Conservation (phyloP, 1,139 yeast species). For the Hansenula sp. region DNA sequence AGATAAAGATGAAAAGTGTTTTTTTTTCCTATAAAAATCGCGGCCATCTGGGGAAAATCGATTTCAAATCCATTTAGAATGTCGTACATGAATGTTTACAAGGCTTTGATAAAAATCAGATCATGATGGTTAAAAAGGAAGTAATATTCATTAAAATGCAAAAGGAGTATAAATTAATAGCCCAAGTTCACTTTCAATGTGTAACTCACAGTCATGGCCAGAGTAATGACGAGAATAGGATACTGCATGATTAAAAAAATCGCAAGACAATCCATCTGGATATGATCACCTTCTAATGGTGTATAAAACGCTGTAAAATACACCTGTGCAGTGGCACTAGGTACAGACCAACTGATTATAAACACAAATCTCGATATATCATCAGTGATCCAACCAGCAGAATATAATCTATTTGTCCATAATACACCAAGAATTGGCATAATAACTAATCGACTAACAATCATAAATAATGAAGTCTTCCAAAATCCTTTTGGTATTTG, state of each 20-base stretch:
- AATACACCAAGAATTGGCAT: conserved; percentile 61
- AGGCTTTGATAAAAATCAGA: no score
- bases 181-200: conserved; percentile 33
- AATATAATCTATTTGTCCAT: conserved; percentile 45
- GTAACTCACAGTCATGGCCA: conserved; percentile 66
- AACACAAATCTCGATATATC: conserved; percentile 62
- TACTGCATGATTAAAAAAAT: conserved; percentile 60
- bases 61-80: no score
- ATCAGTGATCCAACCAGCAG: conserved; percentile 43
- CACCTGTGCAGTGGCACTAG: conserved; percentile 69
- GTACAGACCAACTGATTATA: conserved; percentile 60
- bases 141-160: not conserved
- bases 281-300: conserved; percentile 48
- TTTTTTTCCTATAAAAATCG: no score
- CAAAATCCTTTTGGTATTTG: conserved; percentile 48
- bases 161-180: not conserved
- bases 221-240: conserved; percentile 47
- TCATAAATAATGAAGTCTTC: conserved; percentile 47
- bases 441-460: conserved; percentile 42
- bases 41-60: no score
- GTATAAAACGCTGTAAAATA: conserved; percentile 76
- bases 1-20: no score
- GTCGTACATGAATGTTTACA: no score
- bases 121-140: no score
- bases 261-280: conserved; percentile 74